Conservation (phyloP, 2,329 filamentous ascomycete genomes). For the Talaromyces verruculosus region DNA sequence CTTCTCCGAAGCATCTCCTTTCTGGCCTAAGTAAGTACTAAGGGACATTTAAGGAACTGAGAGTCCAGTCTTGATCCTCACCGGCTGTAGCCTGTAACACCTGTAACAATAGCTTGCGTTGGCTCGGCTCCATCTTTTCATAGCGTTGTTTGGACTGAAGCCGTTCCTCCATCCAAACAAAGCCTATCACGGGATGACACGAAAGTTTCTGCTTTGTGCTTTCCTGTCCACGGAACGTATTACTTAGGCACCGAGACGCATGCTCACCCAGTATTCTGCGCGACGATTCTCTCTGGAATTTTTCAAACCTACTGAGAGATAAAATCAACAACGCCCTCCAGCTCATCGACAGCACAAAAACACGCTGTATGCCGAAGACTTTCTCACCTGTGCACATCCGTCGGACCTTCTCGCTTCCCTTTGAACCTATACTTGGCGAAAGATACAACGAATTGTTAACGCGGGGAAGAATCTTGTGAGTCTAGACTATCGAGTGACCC, state of each 20-base stretch:
- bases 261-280: neutral
- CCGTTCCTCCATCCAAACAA: neutral
- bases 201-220: neutral
- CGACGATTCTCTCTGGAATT: neutral
- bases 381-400: neutral
- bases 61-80: neutral
- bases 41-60: neutral
- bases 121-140: neutral
- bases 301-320: neutral
- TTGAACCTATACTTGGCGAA: neutral
- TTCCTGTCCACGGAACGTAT: neutral
- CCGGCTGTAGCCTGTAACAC: neutral
- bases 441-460: neutral
- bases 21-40: neutral
- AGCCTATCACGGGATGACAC: conserved; percentile 1
- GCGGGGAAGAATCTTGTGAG: no score
- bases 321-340: neutral
- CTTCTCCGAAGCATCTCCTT: no score
- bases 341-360: no score
- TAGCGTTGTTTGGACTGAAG: neutral
- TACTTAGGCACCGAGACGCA: neutral
- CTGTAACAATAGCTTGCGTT: neutral
- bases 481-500: neutral
- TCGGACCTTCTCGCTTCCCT: neutral
- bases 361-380: neutral